These are phyloP conservation scores for Pachysolen tannophilus DNA, from an alignment of 805 yeast genomes.

Conservation along the genomic window DNA sequence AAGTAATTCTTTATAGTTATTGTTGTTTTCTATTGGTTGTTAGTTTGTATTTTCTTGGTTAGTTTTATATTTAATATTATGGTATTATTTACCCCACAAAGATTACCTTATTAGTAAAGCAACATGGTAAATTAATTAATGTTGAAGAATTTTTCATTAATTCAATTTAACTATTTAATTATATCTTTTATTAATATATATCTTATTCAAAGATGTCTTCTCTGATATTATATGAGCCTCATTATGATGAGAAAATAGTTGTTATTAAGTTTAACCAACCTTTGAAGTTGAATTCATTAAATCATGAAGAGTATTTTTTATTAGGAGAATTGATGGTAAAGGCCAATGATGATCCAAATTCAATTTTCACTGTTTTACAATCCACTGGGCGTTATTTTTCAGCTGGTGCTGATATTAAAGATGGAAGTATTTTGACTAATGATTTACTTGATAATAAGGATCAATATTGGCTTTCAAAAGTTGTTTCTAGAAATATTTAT, in stretches of 20 bases:
- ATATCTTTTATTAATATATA: too few species aligned
- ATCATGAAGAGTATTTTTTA: constrained; percentile 52
- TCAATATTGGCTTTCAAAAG: constrained; percentile 42
- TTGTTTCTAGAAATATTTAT: constrained; percentile 64
- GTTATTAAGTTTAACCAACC: constrained; percentile 65
- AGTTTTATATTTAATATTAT: too few species aligned
- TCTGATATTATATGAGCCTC: constrained; percentile 1
- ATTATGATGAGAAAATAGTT: constrained; percentile 32
- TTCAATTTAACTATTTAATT: too few species aligned
- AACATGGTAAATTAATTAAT: too few species aligned
- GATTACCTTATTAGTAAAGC: too few species aligned
- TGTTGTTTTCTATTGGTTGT: too few species aligned
- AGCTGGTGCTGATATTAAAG: constrained; percentile 74
- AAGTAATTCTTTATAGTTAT: too few species aligned
- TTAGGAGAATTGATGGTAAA: constrained; percentile 50
- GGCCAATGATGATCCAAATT: constrained; percentile 56
- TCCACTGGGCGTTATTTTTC: constrained; percentile 72
- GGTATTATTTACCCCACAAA: too few species aligned
- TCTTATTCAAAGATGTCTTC: neutral
- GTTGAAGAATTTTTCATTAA: too few species aligned
- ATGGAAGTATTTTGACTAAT: constrained; percentile 10
- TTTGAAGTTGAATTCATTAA: constrained; percentile 54
- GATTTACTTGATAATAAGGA: too few species aligned
- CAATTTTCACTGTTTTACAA: constrained; percentile 58
- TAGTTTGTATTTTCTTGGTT: too few species aligned